phyloP scores from a whole-genome alignment of 768 basidiomycete genomes.

The Asterophora parasitica region DNA sequence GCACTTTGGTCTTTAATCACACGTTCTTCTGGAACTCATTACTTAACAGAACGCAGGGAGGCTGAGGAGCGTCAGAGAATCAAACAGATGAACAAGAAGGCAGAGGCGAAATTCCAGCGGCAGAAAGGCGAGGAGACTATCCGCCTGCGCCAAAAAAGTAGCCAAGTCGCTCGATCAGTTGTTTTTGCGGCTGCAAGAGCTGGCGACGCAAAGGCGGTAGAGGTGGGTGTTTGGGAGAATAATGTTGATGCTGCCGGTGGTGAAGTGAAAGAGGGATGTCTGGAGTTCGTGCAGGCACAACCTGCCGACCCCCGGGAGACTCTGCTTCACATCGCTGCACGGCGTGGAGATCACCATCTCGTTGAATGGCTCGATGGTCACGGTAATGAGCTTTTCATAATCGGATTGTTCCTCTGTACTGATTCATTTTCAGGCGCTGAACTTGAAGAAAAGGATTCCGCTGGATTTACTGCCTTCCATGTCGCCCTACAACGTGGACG shows the following conservation, averaged over 20 bases:
- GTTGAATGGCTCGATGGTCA: conserved; percentile 70
- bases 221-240: conserved; percentile 65
- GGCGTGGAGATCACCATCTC: conserved; percentile 50
- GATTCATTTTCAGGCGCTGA: conserved; percentile 52
- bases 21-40: background rate
- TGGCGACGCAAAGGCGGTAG: conserved; percentile 48
- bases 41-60: conserved; percentile 40
- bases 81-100: conserved; percentile 53
- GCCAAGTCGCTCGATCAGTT: conserved; percentile 53
- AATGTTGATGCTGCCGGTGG: conserved; percentile 68
- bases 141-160: conserved; percentile 39
- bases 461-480: conserved; percentile 62
- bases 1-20: background rate
- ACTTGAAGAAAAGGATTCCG: conserved; percentile 60
- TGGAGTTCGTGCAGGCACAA: conserved; percentile 39
- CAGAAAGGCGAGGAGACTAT: conserved; percentile 47
- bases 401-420: conserved; percentile 13
- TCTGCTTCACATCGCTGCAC: conserved; percentile 62
- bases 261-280: conserved; percentile 55
- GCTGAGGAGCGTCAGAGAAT: conserved; percentile 56
- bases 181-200: conserved; percentile 63
- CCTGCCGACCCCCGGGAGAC: conserved; percentile 62
- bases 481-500: conserved; percentile 52
- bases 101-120: conserved; percentile 44
- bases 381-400: conserved; percentile 38